Percentiles rank a stretch among this genome's conserved stretches.
Conservation (phyloP, 2,329 filamentous ascomycete species). For the Fusarium denticulatum region DNA sequence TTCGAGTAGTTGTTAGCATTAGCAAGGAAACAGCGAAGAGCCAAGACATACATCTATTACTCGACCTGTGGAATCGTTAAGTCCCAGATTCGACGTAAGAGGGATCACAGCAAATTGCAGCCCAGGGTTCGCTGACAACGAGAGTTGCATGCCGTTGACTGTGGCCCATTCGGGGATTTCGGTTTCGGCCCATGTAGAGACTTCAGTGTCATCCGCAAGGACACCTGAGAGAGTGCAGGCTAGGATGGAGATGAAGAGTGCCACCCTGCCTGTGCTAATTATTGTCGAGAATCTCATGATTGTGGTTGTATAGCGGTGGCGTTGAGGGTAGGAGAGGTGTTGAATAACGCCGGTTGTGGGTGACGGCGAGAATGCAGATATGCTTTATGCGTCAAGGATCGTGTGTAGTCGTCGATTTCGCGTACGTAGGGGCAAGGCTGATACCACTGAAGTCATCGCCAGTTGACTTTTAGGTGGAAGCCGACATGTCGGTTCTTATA, state of each 20-base stretch:
- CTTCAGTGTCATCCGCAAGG: conserved; percentile 45
- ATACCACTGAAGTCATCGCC: conserved; percentile 23
- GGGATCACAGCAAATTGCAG: conserved; percentile 57
- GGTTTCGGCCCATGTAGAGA: conserved; percentile 48
- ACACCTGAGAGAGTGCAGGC: conserved; percentile 45
- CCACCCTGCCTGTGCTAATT: conserved; percentile 13
- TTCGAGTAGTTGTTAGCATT: conserved; percentile 11
- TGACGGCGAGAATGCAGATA: conserved; percentile 5
- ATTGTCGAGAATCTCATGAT: conserved; percentile 25
- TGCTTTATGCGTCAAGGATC: conserved; percentile 9
- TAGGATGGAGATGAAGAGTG: conserved; percentile 28
- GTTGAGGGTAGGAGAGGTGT: neutral
- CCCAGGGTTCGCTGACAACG: conserved; percentile 46
- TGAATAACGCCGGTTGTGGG: neutral
- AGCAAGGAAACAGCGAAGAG: neutral
- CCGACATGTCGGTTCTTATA: conserved; percentile 30
- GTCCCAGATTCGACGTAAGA: conserved; percentile 53
- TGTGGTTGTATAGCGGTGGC: neutral
- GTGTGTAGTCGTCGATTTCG: conserved; percentile 26
- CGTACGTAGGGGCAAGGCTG: conserved; percentile 25
- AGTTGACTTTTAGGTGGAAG: conserved; percentile 31
- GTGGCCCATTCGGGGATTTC: conserved; percentile 53
- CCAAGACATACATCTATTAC: conserved; percentile 49
- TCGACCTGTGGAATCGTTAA: conserved; percentile 52
- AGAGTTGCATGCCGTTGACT: conserved; percentile 54